These are phyloP conservation scores for Penicillium griseofulvum DNA, from an alignment of 2,329 filamentous ascomycete species.

Conservation along the genomic window DNA sequence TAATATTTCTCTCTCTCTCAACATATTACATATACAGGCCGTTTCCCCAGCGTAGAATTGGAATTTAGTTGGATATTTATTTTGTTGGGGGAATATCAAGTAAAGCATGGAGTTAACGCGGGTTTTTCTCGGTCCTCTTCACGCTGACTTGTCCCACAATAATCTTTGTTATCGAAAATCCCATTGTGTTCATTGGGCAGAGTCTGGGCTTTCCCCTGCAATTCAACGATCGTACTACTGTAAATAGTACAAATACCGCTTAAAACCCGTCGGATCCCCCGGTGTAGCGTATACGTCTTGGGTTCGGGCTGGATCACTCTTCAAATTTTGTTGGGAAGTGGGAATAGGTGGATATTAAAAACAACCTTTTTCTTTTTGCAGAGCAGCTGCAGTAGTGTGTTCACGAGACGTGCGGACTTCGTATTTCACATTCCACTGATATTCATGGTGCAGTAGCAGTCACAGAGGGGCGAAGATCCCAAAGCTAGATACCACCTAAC, in stretches of 20 bases:
- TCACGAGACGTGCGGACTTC: neutral
- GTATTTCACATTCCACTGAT: slow-evolving; percentile 10
- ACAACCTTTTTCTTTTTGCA: neutral
- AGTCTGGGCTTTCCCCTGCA: neutral
- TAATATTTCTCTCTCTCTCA: slow-evolving; percentile 13
- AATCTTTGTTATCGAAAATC: neutral
- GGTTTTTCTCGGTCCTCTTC: slow-evolving; percentile 6
- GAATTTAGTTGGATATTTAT: neutral
- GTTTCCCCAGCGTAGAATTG: neutral
- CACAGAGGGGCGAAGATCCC: neutral
- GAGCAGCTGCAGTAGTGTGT: neutral
- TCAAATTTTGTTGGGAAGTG: slow-evolving; percentile 12
- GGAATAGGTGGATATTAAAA: slow-evolving; percentile 18
- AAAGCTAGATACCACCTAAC: neutral
- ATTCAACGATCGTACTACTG: neutral
- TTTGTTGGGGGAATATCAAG: neutral
- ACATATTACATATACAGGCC: neutral
- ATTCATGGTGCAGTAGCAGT: slow-evolving; percentile 10
- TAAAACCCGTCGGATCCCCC: neutral
- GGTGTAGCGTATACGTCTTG: neutral
- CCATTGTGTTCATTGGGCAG: neutral
- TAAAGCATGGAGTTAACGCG: neutral
- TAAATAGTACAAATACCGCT: neutral
- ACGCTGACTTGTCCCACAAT: neutral
- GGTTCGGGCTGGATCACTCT: neutral